Evolutionary conservation across 2,329 filamentous ascomycete species (phyloP).

Genomic region (Ramularia collo-cygni): DNA sequence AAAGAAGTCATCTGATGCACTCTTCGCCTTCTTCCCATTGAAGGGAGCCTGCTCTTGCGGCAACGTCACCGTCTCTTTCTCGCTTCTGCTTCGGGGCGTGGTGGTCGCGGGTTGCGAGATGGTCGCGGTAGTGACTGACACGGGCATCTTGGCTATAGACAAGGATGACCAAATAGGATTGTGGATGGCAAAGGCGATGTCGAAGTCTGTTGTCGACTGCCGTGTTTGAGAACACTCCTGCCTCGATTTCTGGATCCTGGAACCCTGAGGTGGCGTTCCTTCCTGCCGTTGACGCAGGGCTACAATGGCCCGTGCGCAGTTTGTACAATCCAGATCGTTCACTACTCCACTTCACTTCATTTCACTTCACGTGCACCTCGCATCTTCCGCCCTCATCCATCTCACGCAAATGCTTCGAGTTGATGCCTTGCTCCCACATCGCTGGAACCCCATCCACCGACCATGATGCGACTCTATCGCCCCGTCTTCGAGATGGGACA

Average conservation of each 20-base stretch:
- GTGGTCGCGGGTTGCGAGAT: constrained; percentile 7
- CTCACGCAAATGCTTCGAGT: neutral
- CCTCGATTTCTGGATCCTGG: neutral
- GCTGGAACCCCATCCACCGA: neutral
- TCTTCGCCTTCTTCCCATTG: neutral
- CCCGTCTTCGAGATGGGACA: too few species aligned
- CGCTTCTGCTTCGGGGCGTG: neutral
- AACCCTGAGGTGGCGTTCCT: neutral
- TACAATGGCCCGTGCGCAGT: neutral
- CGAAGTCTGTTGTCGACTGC: neutral
- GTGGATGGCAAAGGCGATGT: neutral
- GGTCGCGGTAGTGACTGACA: constrained; percentile 23
- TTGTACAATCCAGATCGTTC: neutral
- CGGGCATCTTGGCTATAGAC: constrained; percentile 12
- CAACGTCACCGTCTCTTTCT: neutral
- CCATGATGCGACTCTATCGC: neutral
- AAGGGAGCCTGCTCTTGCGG: constrained; percentile 11
- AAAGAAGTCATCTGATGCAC: constrained; percentile 63
- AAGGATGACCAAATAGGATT: neutral
- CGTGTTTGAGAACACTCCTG: neutral
- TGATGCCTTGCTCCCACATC: neutral
- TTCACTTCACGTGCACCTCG: constrained; percentile 1
- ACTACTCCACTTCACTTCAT: neutral
- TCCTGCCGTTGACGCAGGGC: neutral
- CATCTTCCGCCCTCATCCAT: neutral